Evolutionary conservation across 2,329 filamentous ascomycete species (phyloP).

Genomic region (Talaromyces sp.): DNA sequence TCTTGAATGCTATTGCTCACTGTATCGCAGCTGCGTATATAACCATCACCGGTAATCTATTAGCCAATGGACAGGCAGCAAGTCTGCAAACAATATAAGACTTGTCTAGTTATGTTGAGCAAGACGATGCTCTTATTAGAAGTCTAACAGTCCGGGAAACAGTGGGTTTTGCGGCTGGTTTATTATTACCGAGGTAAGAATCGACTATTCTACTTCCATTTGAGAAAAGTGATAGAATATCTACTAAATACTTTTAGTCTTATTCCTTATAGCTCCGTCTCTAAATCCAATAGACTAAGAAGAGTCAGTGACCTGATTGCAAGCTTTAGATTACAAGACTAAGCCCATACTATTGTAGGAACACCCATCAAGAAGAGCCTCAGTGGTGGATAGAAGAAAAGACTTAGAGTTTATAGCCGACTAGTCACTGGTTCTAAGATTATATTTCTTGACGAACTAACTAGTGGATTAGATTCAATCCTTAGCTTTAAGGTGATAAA

Average conservation of each 20-base stretch:
- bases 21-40: slow-evolving; percentile 54
- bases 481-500: slow-evolving; percentile 73
- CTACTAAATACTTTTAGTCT: no score
- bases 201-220: no score
- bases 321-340: slow-evolving; percentile 69
- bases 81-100: slow-evolving; percentile 51
- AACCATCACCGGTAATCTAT: slow-evolving; percentile 52
- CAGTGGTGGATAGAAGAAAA: slow-evolving; percentile 78
- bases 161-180: slow-evolving; percentile 69
- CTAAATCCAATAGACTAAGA: slow-evolving; percentile 56
- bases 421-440: slow-evolving; percentile 78
- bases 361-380: slow-evolving; percentile 81
- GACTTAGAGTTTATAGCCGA: slow-evolving; percentile 74
- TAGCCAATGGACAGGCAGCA: slow-evolving; percentile 61
- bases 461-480: slow-evolving; percentile 75
- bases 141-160: slow-evolving; percentile 78
- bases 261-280: no score
- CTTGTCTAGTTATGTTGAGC: slow-evolving; percentile 76
- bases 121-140: slow-evolving; percentile 80
- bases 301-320: slow-evolving; percentile 64
- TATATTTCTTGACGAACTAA: slow-evolving; percentile 79
- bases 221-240: no score
- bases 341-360: slow-evolving; percentile 70
- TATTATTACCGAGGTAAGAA: slow-evolving; percentile 58
- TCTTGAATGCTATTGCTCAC: slow-evolving; percentile 74